phyloP scores from a whole-genome alignment of 306 rosid genomes.

The Acacia confusa region DNA sequence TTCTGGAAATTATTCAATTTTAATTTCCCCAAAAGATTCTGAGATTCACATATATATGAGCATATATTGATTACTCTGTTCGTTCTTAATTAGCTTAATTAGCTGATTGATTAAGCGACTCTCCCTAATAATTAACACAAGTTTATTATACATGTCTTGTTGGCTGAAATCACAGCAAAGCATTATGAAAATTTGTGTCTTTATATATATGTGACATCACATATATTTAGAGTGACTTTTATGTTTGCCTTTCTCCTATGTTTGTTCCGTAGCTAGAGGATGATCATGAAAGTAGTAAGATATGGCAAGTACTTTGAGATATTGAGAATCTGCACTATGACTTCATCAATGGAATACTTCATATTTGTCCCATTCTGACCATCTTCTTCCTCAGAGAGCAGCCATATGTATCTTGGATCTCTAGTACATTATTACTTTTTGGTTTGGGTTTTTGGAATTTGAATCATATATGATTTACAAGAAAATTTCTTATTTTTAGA shows the following conservation, averaged over 20 bases:
- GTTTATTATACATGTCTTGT: not conserved
- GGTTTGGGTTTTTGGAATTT: conserved; percentile 31
- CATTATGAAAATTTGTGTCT: not conserved
- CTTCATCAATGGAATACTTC: conserved; percentile 50
- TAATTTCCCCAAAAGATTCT: conserved; percentile 12
- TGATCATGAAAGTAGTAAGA: conserved; percentile 20
- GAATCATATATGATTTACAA: conserved; percentile 7
- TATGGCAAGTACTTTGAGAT: conserved; percentile 41
- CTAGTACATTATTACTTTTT: conserved; percentile 27
- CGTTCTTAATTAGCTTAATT: conserved; percentile 16
- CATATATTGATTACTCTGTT: conserved; percentile 3
- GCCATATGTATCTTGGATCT: conserved; percentile 26
- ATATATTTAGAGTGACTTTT: not conserved
- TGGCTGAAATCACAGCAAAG: not conserved
- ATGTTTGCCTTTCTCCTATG: not conserved
- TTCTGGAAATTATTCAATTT: conserved; percentile 18
- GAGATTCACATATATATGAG: conserved; percentile 14
- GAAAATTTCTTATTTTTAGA: not conserved
- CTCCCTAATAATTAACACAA: not conserved
- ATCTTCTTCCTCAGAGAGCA: conserved; percentile 15
- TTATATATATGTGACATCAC: not conserved
- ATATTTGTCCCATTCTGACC: conserved; percentile 42
- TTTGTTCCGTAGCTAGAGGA: not conserved
- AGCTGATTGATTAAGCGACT: not conserved
- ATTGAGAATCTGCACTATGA: conserved; percentile 46